These are phyloP conservation scores for Vicia sativa DNA, from an alignment of 306 rosid species.

Conservation along the genomic window DNA sequence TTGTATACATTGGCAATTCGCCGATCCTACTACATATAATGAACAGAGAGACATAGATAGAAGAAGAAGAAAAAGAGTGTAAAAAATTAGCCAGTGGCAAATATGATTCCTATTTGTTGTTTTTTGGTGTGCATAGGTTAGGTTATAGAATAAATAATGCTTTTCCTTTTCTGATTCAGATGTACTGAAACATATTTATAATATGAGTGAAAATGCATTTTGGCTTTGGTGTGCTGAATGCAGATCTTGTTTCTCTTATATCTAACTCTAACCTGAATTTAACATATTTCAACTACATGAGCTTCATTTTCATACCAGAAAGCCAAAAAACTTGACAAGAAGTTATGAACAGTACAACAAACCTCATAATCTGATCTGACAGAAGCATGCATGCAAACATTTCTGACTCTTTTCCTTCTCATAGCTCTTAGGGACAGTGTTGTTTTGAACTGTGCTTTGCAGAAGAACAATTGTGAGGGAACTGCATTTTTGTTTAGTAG, in stretches of 20 bases:
- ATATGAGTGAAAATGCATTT: constrained; percentile 76
- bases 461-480: constrained; percentile 40
- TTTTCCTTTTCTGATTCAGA: constrained; percentile 52
- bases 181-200: constrained; percentile 72
- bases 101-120: constrained; percentile 55
- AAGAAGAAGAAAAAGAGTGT: constrained; percentile 39
- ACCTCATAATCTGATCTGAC: constrained; percentile 40
- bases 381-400: constrained; percentile 28
- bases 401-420: neutral
- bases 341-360: constrained; percentile 27
- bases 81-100: constrained; percentile 58
- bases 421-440: constrained; percentile 14
- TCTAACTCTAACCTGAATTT: constrained; percentile 35
- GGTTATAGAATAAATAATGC: constrained; percentile 64
- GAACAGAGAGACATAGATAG: constrained; percentile 50
- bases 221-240: constrained; percentile 92
- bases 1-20: constrained; percentile 80
- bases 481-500: constrained; percentile 30
- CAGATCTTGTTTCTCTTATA: constrained; percentile 47
- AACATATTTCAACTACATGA: constrained; percentile 23
- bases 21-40: constrained; percentile 67
- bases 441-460: constrained; percentile 32
- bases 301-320: constrained; percentile 21
- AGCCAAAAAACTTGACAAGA: constrained; percentile 30
- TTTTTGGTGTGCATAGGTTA: constrained; percentile 78